Base-by-base conservation (phyloP, 2,329 filamentous ascomycete species). In the Fusarium verticillioides region DNA sequence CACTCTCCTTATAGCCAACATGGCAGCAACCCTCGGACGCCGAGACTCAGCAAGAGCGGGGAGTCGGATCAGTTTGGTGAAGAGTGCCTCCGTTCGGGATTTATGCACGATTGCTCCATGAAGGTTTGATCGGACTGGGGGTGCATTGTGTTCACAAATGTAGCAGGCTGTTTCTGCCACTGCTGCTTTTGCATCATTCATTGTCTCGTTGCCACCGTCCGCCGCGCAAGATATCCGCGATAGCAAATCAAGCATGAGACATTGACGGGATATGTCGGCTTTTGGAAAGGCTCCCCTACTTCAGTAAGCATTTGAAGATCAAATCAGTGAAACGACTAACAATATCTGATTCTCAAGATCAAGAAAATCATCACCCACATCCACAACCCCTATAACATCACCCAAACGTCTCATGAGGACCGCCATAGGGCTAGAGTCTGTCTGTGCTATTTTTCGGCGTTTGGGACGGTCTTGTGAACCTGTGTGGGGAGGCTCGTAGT, bases 1-100 rank as follows among this genome's bases (percentile, higher is more conserved):
- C 44, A 96, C 83, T 50, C 91, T 89, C 74, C 91, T 90, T 54
- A 97, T 84, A 7, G 90, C 87, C 66, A 92, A 82, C 90, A 96
- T 94, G 15, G 92, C 91, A 67, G 90, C 85, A 43, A 97, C 86
- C 52, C 94, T 88, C 40, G 90, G 86, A 50, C 86, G 87, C n/a
- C 87, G 87, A 26, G 89, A 89, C 64, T 87, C 84, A 8, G 84
- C 70, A 69, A 92, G 89, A 13, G 78, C 77, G 2, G 83, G 76
- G 5, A 83, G 80, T 40, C 84, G 79, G 60, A 88, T 79, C 12
- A 92, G 72, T 30, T 81, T 84, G 18, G 79, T 77, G 64, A 92
- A 87, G 15, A 86, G 81, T 4, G 75, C 73, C 37, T 87, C 82
- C 5, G 85, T 84, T 16, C 77, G 73, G n/a, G 73, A 82, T 80